A percentile compares a stretch with the other conserved stretches of the same genome.
Evolutionary conservation across 495 filamentous ascomycete species (phyloP).

Genomic region (Paragyromitra xinjiangensis): DNA sequence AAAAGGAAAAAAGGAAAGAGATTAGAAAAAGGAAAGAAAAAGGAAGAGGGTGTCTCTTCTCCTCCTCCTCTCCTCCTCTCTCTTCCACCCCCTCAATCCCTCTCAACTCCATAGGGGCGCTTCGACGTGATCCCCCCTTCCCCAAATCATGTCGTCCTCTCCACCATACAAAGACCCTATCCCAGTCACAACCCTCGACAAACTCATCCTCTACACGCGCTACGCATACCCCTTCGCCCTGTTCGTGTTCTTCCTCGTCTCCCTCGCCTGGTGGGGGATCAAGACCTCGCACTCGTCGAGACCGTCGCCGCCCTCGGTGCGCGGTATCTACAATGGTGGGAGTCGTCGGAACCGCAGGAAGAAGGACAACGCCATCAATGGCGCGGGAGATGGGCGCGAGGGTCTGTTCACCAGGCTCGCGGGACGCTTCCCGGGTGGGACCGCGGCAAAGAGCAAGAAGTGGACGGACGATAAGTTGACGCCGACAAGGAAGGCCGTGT

Average conservation of each 20-base stretch:
- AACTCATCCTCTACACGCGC: constrained; percentile 59
- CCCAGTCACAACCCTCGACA: constrained; percentile 25
- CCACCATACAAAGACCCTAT: constrained; percentile 17
- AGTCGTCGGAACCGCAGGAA: constrained; percentile 60
- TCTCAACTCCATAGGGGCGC: not conserved
- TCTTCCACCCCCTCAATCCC: constrained; percentile 1
- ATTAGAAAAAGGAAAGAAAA: constrained; percentile 21
- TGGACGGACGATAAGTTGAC: constrained; percentile 63
- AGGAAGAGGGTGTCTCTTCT: not conserved
- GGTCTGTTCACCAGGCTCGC: constrained; percentile 39
- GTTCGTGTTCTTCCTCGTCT: constrained; percentile 71
- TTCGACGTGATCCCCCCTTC: not conserved
- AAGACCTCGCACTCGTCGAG: constrained; percentile 61
- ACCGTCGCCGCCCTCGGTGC: constrained; percentile 59
- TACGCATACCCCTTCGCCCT: constrained; percentile 73
- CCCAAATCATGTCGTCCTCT: constrained; percentile 29
- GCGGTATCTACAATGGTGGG: constrained; percentile 66
- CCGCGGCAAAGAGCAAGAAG: constrained; percentile 51
- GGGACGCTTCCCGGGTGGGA: constrained; percentile 54
- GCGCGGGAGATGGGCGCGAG: not conserved
- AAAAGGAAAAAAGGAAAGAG: constrained; percentile 5
- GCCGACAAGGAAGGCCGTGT: constrained; percentile 69
- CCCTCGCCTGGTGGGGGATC: constrained; percentile 72
- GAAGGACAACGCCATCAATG: constrained; percentile 1
- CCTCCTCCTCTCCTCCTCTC: constrained; percentile 9